Evolutionary conservation across 2,329 filamentous ascomycete species (phyloP).

Genomic region (Corinectria fuckeliana): DNA sequence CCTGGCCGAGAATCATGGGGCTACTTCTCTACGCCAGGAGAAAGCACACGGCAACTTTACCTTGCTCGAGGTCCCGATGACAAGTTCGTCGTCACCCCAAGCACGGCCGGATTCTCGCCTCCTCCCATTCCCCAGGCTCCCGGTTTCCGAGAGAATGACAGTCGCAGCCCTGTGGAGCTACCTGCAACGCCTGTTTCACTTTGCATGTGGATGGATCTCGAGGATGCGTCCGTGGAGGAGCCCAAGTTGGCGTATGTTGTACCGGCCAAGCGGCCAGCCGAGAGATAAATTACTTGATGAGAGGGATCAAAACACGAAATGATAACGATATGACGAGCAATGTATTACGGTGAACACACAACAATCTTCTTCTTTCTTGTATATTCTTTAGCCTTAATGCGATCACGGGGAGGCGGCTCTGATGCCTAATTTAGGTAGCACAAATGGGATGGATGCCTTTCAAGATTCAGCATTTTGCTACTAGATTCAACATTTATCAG

Average conservation of each 20-base stretch:
- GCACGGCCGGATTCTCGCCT: constrained; percentile 29
- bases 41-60: constrained; percentile 26
- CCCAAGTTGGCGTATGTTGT: constrained; percentile 37
- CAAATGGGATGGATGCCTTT: constrained; percentile 1
- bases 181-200: constrained; percentile 38
- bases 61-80: constrained; percentile 33
- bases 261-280: constrained; percentile 19
- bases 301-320: constrained; percentile 4
- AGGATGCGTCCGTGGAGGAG: constrained; percentile 36
- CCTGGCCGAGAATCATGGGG: constrained; percentile 27
- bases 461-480: neutral
- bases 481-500: neutral
- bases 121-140: constrained; percentile 4
- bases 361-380: constrained; percentile 6
- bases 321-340: constrained; percentile 26
- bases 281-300: neutral
- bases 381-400: constrained; percentile 8
- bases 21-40: constrained; percentile 25
- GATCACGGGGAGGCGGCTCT: neutral
- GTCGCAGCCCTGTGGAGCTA: constrained; percentile 35
- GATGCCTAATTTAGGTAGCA: neutral
- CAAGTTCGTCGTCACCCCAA: constrained; percentile 37
- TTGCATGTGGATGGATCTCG: constrained; percentile 37
- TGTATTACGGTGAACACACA: constrained; percentile 14
- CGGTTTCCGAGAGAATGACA: constrained; percentile 4